Conservation (phyloP, 2,329 filamentous ascomycete species). For the Monilinia aucupariae region DNA sequence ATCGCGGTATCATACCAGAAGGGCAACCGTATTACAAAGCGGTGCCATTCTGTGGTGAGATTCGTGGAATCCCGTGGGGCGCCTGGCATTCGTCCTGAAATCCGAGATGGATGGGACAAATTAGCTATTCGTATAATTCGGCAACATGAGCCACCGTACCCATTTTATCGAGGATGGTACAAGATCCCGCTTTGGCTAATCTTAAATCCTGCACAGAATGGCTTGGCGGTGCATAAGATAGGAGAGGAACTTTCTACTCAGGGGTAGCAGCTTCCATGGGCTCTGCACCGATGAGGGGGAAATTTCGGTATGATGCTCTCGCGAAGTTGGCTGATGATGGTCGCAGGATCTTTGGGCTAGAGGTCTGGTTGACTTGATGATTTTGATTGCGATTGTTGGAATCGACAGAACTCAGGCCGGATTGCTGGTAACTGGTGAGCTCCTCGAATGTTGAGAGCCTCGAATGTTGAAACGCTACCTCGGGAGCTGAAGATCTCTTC, state of each 20-base stretch:
- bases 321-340: neutral
- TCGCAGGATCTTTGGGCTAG: neutral
- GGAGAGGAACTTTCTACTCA: constrained; percentile 7
- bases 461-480: too few relatives aligned
- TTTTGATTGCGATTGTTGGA: neutral
- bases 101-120: neutral
- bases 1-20: neutral
- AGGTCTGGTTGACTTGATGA: neutral
- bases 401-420: too few relatives aligned
- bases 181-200: constrained; percentile 3
- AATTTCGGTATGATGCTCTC: neutral
- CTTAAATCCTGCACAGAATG: constrained; percentile 7
- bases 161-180: neutral
- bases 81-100: neutral
- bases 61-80: neutral
- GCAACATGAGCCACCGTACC: neutral
- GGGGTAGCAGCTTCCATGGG: neutral
- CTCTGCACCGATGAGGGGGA: neutral
- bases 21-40: too few relatives aligned
- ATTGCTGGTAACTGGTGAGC: neutral
- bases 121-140: constrained; percentile 4
- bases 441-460: neutral
- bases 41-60: neutral
- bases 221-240: constrained; percentile 7
- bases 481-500: too few relatives aligned